Evolutionary conservation across 2,329 filamentous ascomycete genomes (phyloP).

Genomic region (Capronia americana): DNA sequence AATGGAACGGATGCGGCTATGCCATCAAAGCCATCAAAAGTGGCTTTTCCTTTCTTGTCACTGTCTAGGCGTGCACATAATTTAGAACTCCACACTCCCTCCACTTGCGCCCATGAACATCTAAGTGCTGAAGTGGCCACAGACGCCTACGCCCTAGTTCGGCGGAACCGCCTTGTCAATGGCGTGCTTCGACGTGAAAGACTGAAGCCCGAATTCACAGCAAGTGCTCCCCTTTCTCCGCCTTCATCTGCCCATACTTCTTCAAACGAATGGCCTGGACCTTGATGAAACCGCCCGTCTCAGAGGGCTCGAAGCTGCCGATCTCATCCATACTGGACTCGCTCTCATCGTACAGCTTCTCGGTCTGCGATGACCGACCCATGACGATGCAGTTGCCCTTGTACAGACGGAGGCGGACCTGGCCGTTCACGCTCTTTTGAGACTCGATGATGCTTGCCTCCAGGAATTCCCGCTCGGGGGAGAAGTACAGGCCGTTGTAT

Average conservation of each 20-base stretch:
- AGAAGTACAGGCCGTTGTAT: constrained; percentile 63
- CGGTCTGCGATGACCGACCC: constrained; percentile 66
- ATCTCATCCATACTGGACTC: constrained; percentile 75
- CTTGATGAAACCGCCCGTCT: constrained; percentile 69
- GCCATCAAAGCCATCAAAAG: background rate
- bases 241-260: constrained; percentile 54
- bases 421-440: constrained; percentile 67
- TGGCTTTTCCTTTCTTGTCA: background rate
- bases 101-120: background rate
- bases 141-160: background rate
- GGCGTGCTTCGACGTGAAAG: background rate
- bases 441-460: constrained; percentile 67
- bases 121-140: background rate
- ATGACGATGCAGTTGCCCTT: constrained; percentile 69
- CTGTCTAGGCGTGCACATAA: background rate
- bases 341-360: constrained; percentile 72
- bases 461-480: constrained; percentile 73
- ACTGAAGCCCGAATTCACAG: background rate
- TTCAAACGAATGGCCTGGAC: constrained; percentile 49
- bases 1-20: background rate
- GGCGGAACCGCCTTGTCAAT: background rate
- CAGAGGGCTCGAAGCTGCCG: constrained; percentile 69
- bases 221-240: constrained; percentile 35
- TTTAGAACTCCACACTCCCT: background rate
- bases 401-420: constrained; percentile 68